These are phyloP conservation scores for Fusarium tricinctum DNA, from an alignment of 2,329 filamentous ascomycete genomes.

Conservation along the genomic window DNA sequence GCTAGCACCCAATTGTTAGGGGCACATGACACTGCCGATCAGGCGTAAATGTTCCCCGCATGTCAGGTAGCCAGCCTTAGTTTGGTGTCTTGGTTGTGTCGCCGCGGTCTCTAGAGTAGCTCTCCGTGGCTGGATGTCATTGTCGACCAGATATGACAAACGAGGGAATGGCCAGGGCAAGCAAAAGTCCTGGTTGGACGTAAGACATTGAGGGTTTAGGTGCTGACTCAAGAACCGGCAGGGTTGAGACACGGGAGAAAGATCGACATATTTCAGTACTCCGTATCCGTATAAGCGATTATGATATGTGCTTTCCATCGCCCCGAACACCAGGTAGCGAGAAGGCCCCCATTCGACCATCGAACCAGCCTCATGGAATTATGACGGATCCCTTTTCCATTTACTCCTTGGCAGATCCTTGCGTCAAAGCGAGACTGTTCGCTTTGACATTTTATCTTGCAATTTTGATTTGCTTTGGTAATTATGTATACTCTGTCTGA, in stretches of 20 bases:
- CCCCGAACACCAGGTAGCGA: neutral
- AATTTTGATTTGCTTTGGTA: too few species aligned
- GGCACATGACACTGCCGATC: neutral
- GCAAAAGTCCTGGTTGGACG: too few species aligned
- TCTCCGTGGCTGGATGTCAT: too few species aligned
- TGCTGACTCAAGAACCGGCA: too few species aligned
- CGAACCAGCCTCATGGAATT: neutral
- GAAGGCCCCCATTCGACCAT: neutral
- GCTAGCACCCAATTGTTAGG: neutral
- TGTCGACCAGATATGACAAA: too few species aligned
- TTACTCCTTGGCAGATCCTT: neutral
- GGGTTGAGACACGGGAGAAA: neutral
- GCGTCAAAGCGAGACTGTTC: neutral
- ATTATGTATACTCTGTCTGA: too few species aligned
- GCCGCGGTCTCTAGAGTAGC: too few species aligned
- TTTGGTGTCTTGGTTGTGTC: too few species aligned
- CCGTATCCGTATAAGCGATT: too few species aligned
- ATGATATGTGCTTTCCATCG: neutral
- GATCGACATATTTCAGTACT: neutral
- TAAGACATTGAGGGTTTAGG: too few species aligned
- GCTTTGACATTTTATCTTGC: neutral
- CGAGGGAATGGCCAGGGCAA: too few species aligned
- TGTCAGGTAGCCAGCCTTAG: too few species aligned
- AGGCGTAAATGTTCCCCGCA: neutral
- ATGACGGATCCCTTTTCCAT: neutral